phyloP scores from a whole-genome alignment of 257 asterid species.

The Perilla frutescens region DNA sequence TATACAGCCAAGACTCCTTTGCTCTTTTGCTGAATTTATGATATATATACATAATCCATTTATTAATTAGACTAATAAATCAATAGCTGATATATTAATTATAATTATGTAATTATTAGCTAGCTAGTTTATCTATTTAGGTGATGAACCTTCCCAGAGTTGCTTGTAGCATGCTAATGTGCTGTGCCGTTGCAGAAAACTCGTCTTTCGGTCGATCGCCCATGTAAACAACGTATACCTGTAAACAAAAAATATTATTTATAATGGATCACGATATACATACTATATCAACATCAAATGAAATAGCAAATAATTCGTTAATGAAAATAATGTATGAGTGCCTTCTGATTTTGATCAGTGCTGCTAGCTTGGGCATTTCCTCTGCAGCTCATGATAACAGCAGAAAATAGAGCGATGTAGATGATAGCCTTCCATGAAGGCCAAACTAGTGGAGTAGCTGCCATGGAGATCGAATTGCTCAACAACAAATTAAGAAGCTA shows the following conservation, averaged over 20 bases:
- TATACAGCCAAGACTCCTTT: constrained; percentile 44
- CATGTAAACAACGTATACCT: constrained; percentile 67
- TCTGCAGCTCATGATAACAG: constrained; percentile 32
- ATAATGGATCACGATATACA: too few relatives aligned
- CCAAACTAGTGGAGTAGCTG: neutral
- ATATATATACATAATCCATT: too few relatives aligned
- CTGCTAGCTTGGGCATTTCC: constrained; percentile 18
- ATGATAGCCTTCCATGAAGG: constrained; percentile 27
- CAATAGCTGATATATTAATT: too few relatives aligned
- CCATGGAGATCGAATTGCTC: neutral
- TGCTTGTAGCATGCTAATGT: constrained; percentile 54
- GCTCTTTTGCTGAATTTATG: constrained; percentile 49
- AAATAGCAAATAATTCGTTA: too few relatives aligned
- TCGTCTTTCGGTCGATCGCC: constrained; percentile 58
- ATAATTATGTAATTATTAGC: too few relatives aligned
- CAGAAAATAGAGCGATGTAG: constrained; percentile 32
- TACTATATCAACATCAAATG: too few relatives aligned
- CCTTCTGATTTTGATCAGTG: constrained; percentile 37
- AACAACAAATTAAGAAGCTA: too few relatives aligned
- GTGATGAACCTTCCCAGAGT: constrained; percentile 50
- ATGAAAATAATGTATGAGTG: constrained; percentile 14
- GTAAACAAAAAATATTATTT: neutral
- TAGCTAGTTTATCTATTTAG: too few relatives aligned
- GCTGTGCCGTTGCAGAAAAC: constrained; percentile 44
- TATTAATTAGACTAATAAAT: too few relatives aligned